Conservation (phyloP, 2,329 filamentous ascomycete genomes). For the Whalleya microplaca region DNA sequence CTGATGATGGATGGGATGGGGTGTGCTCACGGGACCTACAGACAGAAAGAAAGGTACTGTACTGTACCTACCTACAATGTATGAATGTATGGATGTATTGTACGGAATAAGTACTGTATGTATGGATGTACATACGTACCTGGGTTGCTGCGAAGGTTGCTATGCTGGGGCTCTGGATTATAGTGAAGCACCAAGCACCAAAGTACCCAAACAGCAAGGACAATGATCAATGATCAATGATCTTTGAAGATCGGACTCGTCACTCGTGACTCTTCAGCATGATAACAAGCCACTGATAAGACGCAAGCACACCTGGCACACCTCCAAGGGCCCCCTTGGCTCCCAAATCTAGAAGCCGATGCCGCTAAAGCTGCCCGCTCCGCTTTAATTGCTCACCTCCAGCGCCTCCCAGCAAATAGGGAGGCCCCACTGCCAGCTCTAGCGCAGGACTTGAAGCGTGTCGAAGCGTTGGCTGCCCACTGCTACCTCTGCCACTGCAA, state of each 20-base stretch:
- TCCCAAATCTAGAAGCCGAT: constrained; percentile 31
- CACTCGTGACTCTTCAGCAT: constrained; percentile 35
- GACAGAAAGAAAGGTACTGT: constrained; percentile 20
- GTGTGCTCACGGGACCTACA: constrained; percentile 31
- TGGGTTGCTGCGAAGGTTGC: no score
- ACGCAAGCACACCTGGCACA: constrained; percentile 11
- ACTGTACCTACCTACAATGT: no score
- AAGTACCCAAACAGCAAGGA: no score
- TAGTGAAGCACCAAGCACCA: constrained; percentile 15
- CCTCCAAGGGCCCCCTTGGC: not conserved
- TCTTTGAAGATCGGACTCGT: constrained; percentile 26
- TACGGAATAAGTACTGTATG: no score
- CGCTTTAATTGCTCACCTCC: constrained; percentile 1
- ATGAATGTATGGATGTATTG: no score
- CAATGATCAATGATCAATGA: constrained; percentile 25
- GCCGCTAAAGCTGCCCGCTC: constrained; percentile 24
- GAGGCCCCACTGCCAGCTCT: not conserved
- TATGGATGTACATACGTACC: no score
- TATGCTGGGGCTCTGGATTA: not conserved
- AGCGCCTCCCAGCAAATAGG: constrained; percentile 8
- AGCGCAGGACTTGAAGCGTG: not conserved
- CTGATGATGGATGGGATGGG: not conserved
- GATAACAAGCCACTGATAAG: constrained; percentile 33
- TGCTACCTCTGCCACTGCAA: not conserved
- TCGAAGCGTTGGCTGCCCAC: not conserved